These are phyloP conservation scores for Dalbergia oliveri DNA, from an alignment of 306 rosid species.

Conservation along the genomic window DNA sequence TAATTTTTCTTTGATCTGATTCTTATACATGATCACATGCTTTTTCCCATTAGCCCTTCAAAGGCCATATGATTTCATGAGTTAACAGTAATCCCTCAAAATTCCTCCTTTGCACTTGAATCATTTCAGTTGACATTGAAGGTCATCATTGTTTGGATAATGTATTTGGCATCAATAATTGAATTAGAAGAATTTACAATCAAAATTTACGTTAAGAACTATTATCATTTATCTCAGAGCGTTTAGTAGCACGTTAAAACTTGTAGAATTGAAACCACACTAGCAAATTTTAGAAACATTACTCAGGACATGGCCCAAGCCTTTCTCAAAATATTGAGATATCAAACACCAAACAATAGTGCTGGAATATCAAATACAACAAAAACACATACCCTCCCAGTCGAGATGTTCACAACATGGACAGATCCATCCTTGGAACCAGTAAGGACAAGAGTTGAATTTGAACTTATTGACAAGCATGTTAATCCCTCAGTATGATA, in stretches of 20 bases:
- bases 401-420: conserved; percentile 75
- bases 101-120: conserved; percentile 3
- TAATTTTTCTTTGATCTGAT: conserved; percentile 14
- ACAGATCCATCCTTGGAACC: conserved; percentile 90
- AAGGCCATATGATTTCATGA: neutral
- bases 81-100: conserved; percentile 23
- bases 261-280: conserved; percentile 10
- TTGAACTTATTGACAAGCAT: conserved; percentile 79
- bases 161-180: conserved; percentile 31
- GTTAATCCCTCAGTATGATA: conserved; percentile 84
- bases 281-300: conserved; percentile 25
- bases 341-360: conserved; percentile 16
- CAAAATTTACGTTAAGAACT: conserved; percentile 27
- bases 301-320: conserved; percentile 28
- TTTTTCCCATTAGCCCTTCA: conserved; percentile 25
- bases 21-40: conserved; percentile 33
- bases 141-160: conserved; percentile 29
- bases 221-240: neutral
- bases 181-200: conserved; percentile 10
- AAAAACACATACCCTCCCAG: conserved; percentile 73
- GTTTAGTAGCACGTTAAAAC: conserved; percentile 13
- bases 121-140: conserved; percentile 6
- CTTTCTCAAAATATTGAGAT: conserved; percentile 32
- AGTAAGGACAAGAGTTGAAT: conserved; percentile 76
- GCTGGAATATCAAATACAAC: conserved; percentile 37